These are phyloP conservation scores for Limnanthes douglasii DNA, from an alignment of 345 rosid species.

Conservation along the genomic window DNA sequence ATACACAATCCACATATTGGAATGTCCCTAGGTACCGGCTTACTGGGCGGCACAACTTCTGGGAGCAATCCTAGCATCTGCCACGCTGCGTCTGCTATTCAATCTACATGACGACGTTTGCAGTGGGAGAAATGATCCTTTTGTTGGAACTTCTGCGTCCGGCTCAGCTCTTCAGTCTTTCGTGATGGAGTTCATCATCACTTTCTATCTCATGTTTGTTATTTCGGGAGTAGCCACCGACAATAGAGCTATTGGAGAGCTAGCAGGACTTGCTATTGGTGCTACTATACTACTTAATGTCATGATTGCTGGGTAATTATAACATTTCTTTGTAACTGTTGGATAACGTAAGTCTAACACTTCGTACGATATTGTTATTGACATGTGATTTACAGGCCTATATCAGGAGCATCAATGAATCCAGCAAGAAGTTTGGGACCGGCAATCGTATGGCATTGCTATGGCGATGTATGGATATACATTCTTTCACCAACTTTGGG, in stretches of 20 bases:
- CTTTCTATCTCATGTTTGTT: constrained; percentile 87
- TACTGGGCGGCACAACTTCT: constrained; percentile 49
- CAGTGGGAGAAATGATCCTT: constrained; percentile 41
- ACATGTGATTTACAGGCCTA: constrained; percentile 23
- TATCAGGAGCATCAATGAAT: constrained; percentile 84
- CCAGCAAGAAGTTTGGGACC: constrained; percentile 91
- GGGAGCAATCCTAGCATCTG: constrained; percentile 72
- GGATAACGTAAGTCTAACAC: not conserved
- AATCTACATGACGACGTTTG: constrained; percentile 18
- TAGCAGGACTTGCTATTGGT: constrained; percentile 90
- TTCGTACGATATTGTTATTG: not conserved
- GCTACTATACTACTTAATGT: constrained; percentile 78
- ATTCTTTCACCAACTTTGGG: constrained; percentile 44
- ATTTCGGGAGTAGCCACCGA: constrained; percentile 89
- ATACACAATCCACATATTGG: not conserved
- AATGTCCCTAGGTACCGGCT: constrained; percentile 47
- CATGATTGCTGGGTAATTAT: constrained; percentile 63
- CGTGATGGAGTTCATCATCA: constrained; percentile 79
- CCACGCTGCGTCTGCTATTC: constrained; percentile 59
- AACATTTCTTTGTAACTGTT: not conserved
- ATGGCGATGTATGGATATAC: constrained; percentile 63
- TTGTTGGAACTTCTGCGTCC: constrained; percentile 60
- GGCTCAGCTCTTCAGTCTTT: constrained; percentile 65
- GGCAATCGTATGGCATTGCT: constrained; percentile 43
- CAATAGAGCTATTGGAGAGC: constrained; percentile 92